phyloP scores from a whole-genome alignment of 495 filamentous ascomycete genomes.

The Diplogelasinospora grovesii region DNA sequence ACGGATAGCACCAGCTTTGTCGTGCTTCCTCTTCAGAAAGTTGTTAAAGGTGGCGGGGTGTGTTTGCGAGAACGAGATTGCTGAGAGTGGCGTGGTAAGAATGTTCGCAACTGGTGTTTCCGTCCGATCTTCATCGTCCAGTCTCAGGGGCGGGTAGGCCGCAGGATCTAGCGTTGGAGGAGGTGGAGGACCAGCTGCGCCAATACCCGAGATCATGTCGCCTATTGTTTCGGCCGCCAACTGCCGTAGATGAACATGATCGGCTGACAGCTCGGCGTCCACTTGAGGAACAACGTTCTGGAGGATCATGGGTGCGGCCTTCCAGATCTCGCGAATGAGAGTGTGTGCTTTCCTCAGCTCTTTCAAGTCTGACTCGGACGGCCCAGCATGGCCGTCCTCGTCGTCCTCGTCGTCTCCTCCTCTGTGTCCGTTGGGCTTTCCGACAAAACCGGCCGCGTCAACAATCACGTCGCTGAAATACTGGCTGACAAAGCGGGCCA shows the following conservation, averaged over 20 bases:
- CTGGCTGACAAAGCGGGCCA: slow-evolving; percentile 87
- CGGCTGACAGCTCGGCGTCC: slow-evolving; percentile 84
- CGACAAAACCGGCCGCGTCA: slow-evolving; percentile 60
- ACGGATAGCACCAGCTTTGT: slow-evolving; percentile 74
- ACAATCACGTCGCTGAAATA: slow-evolving; percentile 97
- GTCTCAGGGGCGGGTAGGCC: slow-evolving; percentile 67
- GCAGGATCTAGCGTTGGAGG: slow-evolving; percentile 66
- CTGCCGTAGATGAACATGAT: slow-evolving; percentile 77
- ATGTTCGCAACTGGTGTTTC: slow-evolving; percentile 46
- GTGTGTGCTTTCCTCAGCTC: slow-evolving; percentile 85
- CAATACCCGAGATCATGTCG: slow-evolving; percentile 87
- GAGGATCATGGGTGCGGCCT: slow-evolving; percentile 78
- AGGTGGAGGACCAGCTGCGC: slow-evolving; percentile 76
- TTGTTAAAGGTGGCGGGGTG: slow-evolving; percentile 70
- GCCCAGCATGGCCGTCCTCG: slow-evolving; percentile 51
- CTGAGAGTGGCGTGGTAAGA: slow-evolving; percentile 70
- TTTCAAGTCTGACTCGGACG: slow-evolving; percentile 74
- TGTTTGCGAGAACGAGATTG: slow-evolving; percentile 74
- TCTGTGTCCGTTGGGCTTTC: slow-evolving; percentile 41
- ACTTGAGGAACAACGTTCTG: slow-evolving; percentile 91
- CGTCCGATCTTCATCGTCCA: slow-evolving; percentile 50
- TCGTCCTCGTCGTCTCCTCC: slow-evolving; percentile 66
- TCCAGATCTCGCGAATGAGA: slow-evolving; percentile 88
- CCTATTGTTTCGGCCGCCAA: slow-evolving; percentile 90
- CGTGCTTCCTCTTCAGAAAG: slow-evolving; percentile 75